Percentiles rank a stretch among this genome's conserved stretches.
These are phyloP conservation scores for Brassica hybrid DNA, from an alignment of 441 rosid species.

Conservation along the genomic window DNA sequence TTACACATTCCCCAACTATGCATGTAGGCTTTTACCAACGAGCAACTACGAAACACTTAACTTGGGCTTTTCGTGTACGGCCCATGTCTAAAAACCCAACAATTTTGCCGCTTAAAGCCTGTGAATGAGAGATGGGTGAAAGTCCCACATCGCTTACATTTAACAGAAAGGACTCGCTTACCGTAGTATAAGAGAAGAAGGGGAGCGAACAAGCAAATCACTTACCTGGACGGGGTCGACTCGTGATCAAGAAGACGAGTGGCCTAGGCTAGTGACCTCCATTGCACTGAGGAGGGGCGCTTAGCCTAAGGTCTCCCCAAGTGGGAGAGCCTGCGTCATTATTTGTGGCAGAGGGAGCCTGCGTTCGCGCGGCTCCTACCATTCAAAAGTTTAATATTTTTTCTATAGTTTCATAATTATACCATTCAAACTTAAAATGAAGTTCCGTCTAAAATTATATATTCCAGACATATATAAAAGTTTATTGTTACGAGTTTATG, in stretches of 20 bases:
- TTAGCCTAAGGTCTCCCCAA: slow-evolving; percentile 39
- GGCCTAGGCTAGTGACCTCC: slow-evolving; percentile 43
- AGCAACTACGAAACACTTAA: neutral
- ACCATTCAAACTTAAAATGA: too few species aligned
- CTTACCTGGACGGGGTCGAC: slow-evolving; percentile 46
- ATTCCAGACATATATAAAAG: too few species aligned
- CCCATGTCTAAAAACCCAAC: neutral
- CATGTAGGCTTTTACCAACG: neutral
- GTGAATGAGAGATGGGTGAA: neutral
- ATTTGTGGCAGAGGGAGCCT: slow-evolving; percentile 66
- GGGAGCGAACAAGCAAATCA: neutral
- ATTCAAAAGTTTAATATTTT: neutral
- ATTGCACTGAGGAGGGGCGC: slow-evolving; percentile 35
- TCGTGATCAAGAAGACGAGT: slow-evolving; percentile 31
- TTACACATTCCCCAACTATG: too few species aligned
- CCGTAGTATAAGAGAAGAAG: neutral
- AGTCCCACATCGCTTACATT: slow-evolving; percentile 24
- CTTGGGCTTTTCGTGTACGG: neutral
- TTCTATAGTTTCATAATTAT: too few species aligned
- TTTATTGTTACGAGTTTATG: too few species aligned
- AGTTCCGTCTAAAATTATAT: too few species aligned
- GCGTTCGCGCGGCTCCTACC: slow-evolving; percentile 71
- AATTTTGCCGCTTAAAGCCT: neutral
- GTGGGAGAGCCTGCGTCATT: slow-evolving; percentile 52
- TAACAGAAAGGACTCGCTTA: too few species aligned